These are phyloP conservation scores for Heliamphora pulchella DNA, from an alignment of 179 eudicot genomes.

Conservation along the genomic window DNA sequence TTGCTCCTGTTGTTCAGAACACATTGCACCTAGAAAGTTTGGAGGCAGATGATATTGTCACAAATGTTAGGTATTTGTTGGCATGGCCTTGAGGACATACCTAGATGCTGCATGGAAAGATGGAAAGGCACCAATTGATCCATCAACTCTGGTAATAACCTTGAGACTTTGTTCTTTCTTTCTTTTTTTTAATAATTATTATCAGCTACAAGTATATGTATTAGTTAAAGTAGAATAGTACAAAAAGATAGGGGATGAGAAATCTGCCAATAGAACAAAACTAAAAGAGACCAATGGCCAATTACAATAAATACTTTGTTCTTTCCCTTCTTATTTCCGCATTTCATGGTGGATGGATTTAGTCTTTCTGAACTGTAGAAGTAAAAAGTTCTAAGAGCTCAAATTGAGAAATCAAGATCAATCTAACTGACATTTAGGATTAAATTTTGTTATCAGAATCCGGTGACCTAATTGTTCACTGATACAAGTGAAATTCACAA, in stretches of 20 bases:
- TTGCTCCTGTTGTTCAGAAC: constrained; percentile 6
- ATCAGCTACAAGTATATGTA: too few relatives aligned
- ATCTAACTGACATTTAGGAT: not conserved
- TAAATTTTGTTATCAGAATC: not conserved
- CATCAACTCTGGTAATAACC: constrained; percentile 75
- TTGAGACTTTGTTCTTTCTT: constrained; percentile 5
- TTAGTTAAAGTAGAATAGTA: too few relatives aligned
- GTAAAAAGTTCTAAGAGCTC: not conserved
- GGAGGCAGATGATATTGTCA: constrained; percentile 9
- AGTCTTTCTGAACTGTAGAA: not conserved
- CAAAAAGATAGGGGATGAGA: too few relatives aligned
- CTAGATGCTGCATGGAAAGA: constrained; percentile 98
- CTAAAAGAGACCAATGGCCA: too few relatives aligned
- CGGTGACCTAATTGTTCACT: not conserved
- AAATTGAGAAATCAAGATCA: not conserved
- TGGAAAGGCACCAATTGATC: constrained; percentile 96
- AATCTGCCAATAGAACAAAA: too few relatives aligned
- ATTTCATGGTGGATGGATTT: not conserved
- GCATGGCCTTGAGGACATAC: constrained; percentile 90
- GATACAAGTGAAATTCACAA: not conserved
- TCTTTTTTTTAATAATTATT: not conserved
- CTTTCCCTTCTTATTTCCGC: not conserved
- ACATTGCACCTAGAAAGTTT: not conserved
- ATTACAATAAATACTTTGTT: not conserved
- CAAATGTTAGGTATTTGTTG: constrained; percentile 68